These are phyloP conservation scores for Rheum nobile DNA, from an alignment of 148 eudicot genomes.

Conservation along the genomic window DNA sequence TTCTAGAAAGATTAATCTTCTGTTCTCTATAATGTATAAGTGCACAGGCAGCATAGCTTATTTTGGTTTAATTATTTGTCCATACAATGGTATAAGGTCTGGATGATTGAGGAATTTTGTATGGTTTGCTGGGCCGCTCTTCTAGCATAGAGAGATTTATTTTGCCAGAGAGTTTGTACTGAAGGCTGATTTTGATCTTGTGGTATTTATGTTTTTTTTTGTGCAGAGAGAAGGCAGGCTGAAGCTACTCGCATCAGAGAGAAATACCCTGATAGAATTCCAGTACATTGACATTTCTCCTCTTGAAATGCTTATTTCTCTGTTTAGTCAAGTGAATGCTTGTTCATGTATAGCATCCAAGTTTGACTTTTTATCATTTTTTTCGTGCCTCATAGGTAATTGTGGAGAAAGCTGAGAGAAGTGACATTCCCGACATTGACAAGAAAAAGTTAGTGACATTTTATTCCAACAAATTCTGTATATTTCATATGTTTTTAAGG, in stretches of 20 bases:
- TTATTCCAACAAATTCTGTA: neutral
- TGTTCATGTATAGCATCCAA: neutral
- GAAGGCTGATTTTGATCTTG: neutral
- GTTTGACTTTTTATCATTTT: neutral
- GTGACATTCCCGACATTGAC: conserved; percentile 92
- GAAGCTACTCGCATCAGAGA: conserved; percentile 96
- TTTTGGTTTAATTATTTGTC: neutral
- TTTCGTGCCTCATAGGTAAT: conserved; percentile 42
- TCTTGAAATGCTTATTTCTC: neutral
- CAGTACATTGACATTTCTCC: conserved; percentile 30
- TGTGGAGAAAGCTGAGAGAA: conserved; percentile 90
- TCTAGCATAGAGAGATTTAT: neutral
- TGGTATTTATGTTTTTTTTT: neutral
- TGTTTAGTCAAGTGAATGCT: neutral
- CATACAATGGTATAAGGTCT: neutral
- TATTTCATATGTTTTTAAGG: neutral
- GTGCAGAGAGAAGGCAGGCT: conserved; percentile 85
- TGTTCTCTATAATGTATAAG: neutral
- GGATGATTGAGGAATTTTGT: neutral
- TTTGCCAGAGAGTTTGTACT: neutral
- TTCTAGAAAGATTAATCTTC: neutral
- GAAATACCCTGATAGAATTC: conserved; percentile 93
- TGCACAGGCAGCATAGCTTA: neutral
- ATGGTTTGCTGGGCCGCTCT: neutral
- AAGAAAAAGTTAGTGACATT: conserved; percentile 65